Evolutionary conservation across 2,329 filamentous ascomycete genomes (phyloP).

Genomic region (Penicillium sp.): DNA sequence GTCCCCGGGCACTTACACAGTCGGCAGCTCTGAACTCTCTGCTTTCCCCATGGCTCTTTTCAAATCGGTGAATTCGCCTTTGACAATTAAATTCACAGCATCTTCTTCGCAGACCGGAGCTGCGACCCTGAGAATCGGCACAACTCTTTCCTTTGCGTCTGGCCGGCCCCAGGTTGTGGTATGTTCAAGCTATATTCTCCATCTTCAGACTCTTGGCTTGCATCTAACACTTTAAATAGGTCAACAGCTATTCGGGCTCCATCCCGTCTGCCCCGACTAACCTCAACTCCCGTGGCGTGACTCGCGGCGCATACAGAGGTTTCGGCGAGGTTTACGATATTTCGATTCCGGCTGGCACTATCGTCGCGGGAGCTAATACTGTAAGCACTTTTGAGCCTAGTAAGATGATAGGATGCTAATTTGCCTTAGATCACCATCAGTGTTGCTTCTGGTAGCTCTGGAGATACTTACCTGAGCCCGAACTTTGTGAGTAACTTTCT

Average conservation of each 20-base stretch:
- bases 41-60: slow-evolving; percentile 68
- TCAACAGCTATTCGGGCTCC: slow-evolving; percentile 56
- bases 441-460: slow-evolving; percentile 59
- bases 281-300: slow-evolving; percentile 65
- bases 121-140: slow-evolving; percentile 64
- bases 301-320: slow-evolving; percentile 64
- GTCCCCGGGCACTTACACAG: slow-evolving; percentile 61
- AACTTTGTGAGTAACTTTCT: slow-evolving; percentile 45
- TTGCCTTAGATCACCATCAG: slow-evolving; percentile 53
- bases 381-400: slow-evolving; percentile 10
- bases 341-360: slow-evolving; percentile 58
- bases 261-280: slow-evolving; percentile 58
- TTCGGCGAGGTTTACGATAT: slow-evolving; percentile 65
- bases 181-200: not conserved
- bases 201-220: too few species aligned
- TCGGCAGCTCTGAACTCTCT: slow-evolving; percentile 53
- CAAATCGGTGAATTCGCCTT: slow-evolving; percentile 58
- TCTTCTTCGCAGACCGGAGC: slow-evolving; percentile 51
- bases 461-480: slow-evolving; percentile 56
- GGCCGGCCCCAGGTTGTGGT: slow-evolving; percentile 55
- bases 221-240: slow-evolving; percentile 15
- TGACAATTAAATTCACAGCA: slow-evolving; percentile 62
- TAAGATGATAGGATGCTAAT: not conserved
- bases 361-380: slow-evolving; percentile 63
- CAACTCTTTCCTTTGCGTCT: slow-evolving; percentile 62